Evolutionary conservation across 768 basidiomycete species (phyloP).

Genomic region (Kockovaella imperatae): DNA sequence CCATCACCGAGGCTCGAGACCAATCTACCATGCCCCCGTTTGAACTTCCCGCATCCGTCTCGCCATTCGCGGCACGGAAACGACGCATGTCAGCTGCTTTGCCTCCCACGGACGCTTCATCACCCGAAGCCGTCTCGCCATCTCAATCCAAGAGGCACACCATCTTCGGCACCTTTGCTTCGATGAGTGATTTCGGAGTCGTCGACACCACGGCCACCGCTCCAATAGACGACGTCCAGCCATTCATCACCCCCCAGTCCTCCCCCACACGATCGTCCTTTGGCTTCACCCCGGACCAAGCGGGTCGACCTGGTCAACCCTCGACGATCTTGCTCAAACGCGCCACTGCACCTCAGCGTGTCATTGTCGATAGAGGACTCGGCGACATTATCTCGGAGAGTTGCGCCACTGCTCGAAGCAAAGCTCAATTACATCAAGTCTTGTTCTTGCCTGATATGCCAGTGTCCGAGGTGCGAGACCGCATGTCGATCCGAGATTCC

Average conservation of each 20-base stretch:
- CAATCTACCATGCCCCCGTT: conserved; percentile 52
- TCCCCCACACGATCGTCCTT: conserved; percentile 22
- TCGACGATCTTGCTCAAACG: conserved; percentile 29
- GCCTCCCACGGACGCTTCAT: not conserved
- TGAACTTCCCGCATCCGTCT: conserved; percentile 40
- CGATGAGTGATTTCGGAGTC: no score
- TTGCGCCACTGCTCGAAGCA: conserved; percentile 59
- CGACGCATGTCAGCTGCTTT: conserved; percentile 26
- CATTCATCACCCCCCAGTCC: conserved; percentile 9
- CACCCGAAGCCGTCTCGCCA: not conserved
- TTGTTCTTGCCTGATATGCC: conserved; percentile 26
- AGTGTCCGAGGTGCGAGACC: conserved; percentile 10
- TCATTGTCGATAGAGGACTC: conserved; percentile 58
- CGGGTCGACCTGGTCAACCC: conserved; percentile 3
- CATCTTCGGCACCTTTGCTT: conserved; percentile 6
- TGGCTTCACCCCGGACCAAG: conserved; percentile 10
- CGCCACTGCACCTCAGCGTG: conserved; percentile 27
- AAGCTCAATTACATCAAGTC: conserved; percentile 28
- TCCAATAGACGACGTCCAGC: conserved; percentile 1
- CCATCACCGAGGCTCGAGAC: conserved; percentile 51
- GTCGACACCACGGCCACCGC: not conserved
- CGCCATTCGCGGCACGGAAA: conserved; percentile 27
- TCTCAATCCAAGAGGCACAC: conserved; percentile 26
- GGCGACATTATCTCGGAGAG: conserved; percentile 72
- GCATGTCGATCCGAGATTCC: conserved; percentile 25